Evolutionary conservation across 176 grass and related monocot species (phyloP), one percentile per base, ranked within the genome.

Genomic region (Paspalum vaginatum): DNA sequence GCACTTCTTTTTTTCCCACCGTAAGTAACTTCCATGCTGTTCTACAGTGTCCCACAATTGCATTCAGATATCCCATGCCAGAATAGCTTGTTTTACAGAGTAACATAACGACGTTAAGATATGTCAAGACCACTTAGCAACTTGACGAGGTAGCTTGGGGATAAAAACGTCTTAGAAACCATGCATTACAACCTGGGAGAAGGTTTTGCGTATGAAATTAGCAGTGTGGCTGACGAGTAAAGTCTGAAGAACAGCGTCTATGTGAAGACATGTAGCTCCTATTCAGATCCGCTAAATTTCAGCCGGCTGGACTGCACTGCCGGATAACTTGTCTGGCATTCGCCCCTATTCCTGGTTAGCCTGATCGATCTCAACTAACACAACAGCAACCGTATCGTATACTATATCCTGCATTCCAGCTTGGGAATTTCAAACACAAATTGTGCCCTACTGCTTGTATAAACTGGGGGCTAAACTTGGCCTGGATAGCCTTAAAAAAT

Each of bases 181-280:
- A n/a, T n/a, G n/a, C n/a, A 32, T 18, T 6, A 60, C 48, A 76
- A 49, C 51, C 9, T 76, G 18, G 42, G 45, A 78, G 75, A 78
- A 67, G 48, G 72, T 59, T 76, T 84, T 68, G 62, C 38, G 50
- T 55, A 39, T 38, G 62, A 51, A 76, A 39, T 18, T 40, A 76
- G 72, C 81, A 46, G 49, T 13, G 42, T 21, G 57, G 41, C 72
- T 39, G 54, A 68, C 24, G 61, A 47, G n/a, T 37, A 67, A 81
- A 51, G 16, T 38, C 45, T 14, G 9, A 77, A 50, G 42, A 63
- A 65, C 20, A 63, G 26, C 60, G 75, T 78, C 46, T 22, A 16
- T 52, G 26, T 16, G 9, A 78, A 65, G 60, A 78, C 10, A 50
- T n/a, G 16, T 7, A 32, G 32, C 32, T 13, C 56, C 1, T 27